phyloP scores from a whole-genome alignment of 2,329 filamentous ascomycete genomes.

The Paracoccidioides brasiliensis region DNA sequence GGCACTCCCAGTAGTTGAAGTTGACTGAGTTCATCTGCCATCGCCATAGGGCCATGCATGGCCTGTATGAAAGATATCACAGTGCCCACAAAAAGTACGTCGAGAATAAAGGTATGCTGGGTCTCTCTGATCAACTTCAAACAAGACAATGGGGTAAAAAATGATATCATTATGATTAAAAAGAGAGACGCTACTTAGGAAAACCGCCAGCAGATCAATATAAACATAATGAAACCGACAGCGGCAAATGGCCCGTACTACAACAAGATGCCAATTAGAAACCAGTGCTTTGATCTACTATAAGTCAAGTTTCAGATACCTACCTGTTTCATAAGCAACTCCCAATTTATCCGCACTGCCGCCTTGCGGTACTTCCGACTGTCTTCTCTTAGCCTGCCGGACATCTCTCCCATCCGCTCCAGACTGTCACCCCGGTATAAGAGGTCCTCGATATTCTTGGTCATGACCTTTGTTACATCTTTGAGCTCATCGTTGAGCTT shows the following conservation, averaged over 20 bases:
- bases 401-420: constrained; percentile 95
- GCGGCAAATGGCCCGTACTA: constrained; percentile 80
- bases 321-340: constrained; percentile 79
- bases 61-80: background rate
- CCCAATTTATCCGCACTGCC: constrained; percentile 95
- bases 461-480: constrained; percentile 99
- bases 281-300: background rate
- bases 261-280: background rate
- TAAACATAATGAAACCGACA: constrained; percentile 64
- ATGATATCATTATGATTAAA: constrained; percentile 1
- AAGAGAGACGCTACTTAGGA: constrained; percentile 42
- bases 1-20: background rate
- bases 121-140: background rate
- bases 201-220: constrained; percentile 89
- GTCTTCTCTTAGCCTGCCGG: constrained; percentile 73
- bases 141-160: background rate
- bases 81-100: background rate
- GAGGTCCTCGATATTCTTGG: constrained; percentile 97
- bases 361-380: constrained; percentile 88
- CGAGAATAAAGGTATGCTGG: background rate
- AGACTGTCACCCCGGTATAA: constrained; percentile 87
- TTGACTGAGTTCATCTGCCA: background rate
- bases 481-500: constrained; percentile 93
- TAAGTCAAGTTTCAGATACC: constrained; percentile 12
- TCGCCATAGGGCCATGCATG: background rate